A percentile compares a stretch with the other conserved stretches of the same genome.
These are phyloP conservation scores for Mortierella sp. DNA, from an alignment of 371 early-diverging fungal species.

Conservation along the genomic window DNA sequence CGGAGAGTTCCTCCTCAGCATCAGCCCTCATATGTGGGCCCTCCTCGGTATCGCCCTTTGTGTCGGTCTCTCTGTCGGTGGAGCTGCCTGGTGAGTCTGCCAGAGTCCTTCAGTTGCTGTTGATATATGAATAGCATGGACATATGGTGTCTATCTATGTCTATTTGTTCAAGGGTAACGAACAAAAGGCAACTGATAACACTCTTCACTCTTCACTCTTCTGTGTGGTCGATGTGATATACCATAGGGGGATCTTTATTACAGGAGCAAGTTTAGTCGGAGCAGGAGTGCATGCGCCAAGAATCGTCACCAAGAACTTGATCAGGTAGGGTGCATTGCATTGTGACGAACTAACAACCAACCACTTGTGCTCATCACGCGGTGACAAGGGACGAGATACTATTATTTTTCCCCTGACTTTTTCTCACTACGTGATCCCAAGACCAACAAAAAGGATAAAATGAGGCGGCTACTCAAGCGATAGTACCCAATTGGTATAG, in stretches of 20 bases:
- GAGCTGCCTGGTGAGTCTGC: constrained; percentile 93
- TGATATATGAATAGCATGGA: no score
- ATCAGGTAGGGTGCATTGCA: constrained; percentile 69
- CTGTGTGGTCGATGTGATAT: neutral
- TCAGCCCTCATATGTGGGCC: constrained; percentile 94
- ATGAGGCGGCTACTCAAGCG: neutral
- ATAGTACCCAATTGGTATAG: neutral
- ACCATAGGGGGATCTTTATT: constrained; percentile 92
- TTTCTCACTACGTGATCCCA: neutral
- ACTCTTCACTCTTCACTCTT: neutral
- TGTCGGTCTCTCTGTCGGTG: constrained; percentile 93
- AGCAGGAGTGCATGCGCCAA: constrained; percentile 92
- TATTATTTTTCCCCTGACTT: neutral
- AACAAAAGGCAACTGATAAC: neutral
- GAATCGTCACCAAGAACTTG: constrained; percentile 96
- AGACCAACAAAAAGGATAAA: neutral
- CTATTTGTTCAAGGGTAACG: neutral
- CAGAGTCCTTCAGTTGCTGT: no score
- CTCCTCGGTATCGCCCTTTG: constrained; percentile 88
- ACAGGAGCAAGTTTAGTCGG: constrained; percentile 93
- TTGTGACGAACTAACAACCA: neutral
- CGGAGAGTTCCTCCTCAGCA: constrained; percentile 81
- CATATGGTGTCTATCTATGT: neutral
- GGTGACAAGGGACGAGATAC: neutral
- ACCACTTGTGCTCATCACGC: neutral